Percentiles rank a stretch among this genome's conserved stretches.
Conservation (phyloP, 768 basidiomycete species). For the Lyophyllum decastes region DNA sequence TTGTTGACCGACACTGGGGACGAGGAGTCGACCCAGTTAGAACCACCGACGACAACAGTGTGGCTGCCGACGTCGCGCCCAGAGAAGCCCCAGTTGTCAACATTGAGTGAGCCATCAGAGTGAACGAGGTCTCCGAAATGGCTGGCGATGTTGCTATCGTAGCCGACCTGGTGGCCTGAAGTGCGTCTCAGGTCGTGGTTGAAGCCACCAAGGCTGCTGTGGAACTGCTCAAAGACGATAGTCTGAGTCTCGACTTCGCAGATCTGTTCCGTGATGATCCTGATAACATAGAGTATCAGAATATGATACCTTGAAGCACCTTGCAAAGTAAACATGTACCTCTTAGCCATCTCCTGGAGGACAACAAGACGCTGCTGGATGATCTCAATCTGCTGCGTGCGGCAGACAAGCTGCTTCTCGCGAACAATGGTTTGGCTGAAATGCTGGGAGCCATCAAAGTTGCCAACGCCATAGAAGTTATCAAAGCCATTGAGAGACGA, state of each 20-base stretch:
- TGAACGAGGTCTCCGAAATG: conserved; percentile 29
- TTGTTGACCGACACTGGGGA: conserved; percentile 24
- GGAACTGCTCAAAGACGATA: conserved; percentile 36
- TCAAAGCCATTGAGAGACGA: conserved; percentile 33
- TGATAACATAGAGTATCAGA: conserved; percentile 1
- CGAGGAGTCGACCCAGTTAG: conserved; percentile 28
- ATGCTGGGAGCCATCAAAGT: conserved; percentile 31
- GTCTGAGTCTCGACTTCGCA: conserved; percentile 39
- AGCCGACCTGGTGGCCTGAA: conserved; percentile 32
- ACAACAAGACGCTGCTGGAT: conserved; percentile 36
- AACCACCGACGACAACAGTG: conserved; percentile 24
- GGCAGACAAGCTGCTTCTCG: conserved; percentile 28
- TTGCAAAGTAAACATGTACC: conserved; percentile 10
- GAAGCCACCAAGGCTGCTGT: conserved; percentile 28
- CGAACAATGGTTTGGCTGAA: conserved; percentile 26
- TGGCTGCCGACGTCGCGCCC: conserved; percentile 29
- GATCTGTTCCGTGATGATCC: conserved; percentile 31
- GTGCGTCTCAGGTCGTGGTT: conserved; percentile 29
- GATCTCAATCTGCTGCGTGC: conserved; percentile 26
- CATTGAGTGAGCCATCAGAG: conserved; percentile 29
- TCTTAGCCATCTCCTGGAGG: conserved; percentile 36
- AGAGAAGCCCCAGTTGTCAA: conserved; percentile 32
- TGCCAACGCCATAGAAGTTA: conserved; percentile 37
- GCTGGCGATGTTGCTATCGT: conserved; percentile 30
- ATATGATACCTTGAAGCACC: neutral